Percentiles rank a stretch among this genome's conserved stretches.
These are phyloP conservation scores for Bipolaris victoriae DNA, from an alignment of 2,329 filamentous ascomycete species.

Conservation along the genomic window DNA sequence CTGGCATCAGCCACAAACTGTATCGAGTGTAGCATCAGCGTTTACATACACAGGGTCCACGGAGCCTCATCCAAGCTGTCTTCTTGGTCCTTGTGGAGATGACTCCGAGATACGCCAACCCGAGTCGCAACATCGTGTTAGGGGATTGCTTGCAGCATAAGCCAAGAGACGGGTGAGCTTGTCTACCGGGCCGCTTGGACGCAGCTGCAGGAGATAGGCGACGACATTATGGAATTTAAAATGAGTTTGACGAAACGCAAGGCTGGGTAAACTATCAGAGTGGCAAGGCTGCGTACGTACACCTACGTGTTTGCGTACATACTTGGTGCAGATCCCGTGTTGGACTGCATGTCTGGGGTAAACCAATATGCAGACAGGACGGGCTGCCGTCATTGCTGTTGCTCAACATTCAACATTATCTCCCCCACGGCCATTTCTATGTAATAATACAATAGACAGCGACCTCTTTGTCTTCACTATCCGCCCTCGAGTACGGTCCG, in stretches of 20 bases:
- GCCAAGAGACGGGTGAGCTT: conserved; percentile 18
- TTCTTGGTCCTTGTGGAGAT: conserved; percentile 5
- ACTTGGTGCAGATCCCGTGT: conserved; percentile 1
- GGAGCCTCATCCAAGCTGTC: conserved; percentile 1
- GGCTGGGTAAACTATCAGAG: neutral
- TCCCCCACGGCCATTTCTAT: too few species aligned
- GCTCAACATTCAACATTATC: neutral
- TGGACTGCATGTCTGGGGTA: neutral
- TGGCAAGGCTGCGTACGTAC: neutral
- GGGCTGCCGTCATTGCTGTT: neutral
- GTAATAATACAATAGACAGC: too few species aligned
- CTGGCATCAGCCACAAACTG: conserved; percentile 5
- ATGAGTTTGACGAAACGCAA: conserved; percentile 2
- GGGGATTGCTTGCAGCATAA: conserved; percentile 14
- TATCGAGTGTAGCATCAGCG: conserved; percentile 2
- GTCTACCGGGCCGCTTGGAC: conserved; percentile 21
- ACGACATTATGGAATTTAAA: conserved; percentile 4
- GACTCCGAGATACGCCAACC: conserved; percentile 5
- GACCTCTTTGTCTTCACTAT: neutral
- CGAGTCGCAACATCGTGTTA: conserved; percentile 9
- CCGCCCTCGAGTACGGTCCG: conserved; percentile 4
- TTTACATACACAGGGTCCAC: conserved; percentile 13
- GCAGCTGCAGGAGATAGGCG: conserved; percentile 6
- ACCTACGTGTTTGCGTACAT: neutral
- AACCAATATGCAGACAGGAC: neutral